A percentile compares a stretch with the other conserved stretches of the same genome.
Evolutionary conservation across 192 early-diverging fungal species (phyloP).

Genomic region (Entophlyctis helioformis): DNA sequence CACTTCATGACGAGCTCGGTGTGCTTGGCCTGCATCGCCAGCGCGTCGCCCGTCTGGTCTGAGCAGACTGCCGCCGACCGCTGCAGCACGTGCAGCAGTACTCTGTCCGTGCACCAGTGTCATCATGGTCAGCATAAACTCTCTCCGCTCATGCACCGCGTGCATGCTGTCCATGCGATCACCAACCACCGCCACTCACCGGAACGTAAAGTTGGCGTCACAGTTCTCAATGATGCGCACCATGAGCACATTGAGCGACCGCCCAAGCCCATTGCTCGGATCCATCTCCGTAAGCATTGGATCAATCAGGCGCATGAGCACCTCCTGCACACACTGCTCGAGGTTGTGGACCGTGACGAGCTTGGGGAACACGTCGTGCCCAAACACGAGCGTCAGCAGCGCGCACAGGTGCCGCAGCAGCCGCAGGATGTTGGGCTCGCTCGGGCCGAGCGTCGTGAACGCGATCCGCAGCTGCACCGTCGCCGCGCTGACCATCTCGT

Average conservation of each 20-base stretch:
- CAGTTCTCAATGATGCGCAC: conserved; percentile 84
- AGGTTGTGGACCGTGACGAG: conserved; percentile 53
- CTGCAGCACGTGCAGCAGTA: conserved; percentile 62
- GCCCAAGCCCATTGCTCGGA: conserved; percentile 43
- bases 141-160: no score
- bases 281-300: conserved; percentile 52
- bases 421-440: conserved; percentile 35
- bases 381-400: conserved; percentile 67
- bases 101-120: no score
- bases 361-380: conserved; percentile 49
- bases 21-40: conserved; percentile 51
- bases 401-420: conserved; percentile 74
- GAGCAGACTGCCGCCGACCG: conserved; percentile 30
- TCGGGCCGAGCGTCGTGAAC: conserved; percentile 44
- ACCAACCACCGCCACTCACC: no score
- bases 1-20: conserved; percentile 93
- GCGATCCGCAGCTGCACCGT: conserved; percentile 64
- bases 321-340: conserved; percentile 58
- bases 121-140: no score
- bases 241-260: conserved; percentile 77
- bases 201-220: conserved; percentile 63
- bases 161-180: no score
- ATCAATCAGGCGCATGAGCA: conserved; percentile 72
- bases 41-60: conserved; percentile 34
- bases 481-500: conserved; percentile 57